Base-by-base conservation (phyloP, 352 stramenopile species). In the Phytophthora kernoviae region DNA sequence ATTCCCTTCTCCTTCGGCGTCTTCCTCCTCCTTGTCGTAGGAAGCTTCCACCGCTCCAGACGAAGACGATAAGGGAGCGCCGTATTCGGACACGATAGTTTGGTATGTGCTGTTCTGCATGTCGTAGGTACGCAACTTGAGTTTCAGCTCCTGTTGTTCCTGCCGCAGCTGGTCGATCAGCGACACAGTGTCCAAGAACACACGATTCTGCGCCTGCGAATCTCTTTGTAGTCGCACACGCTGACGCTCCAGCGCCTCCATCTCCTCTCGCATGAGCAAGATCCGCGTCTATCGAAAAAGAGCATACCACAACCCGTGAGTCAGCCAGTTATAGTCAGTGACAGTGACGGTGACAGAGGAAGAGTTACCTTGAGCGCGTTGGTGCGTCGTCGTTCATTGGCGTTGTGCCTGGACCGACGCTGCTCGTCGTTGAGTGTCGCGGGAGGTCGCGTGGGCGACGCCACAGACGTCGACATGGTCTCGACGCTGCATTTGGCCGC, bases 101-200 rank as follows among this genome's bases (percentile, higher is more conserved):
- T 86, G 76, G 60, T 73, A 81, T 48, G 68, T 80, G 65, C 71
- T 84, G 68, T 80, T 77, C 48, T 80, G 76, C 58, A 82, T 78
- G 59, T 86, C 76, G 47, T 57, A 78, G 39, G 37, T 36, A 41
- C 62, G 68, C 40, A 82, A 18, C 36, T 77, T 73, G 4, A 48
- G 54, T 21, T 42, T 56, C 39, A 86, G 58, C 39, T 74, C 54
- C 53, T 75, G 58, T 22, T 84, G 61, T 39, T 84, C 68, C 17
- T 58, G 33, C 1, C 73, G 76, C 6, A 86, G 66, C 46, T 77
- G 68, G 50, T 86, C 76, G 57, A 86, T 84, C 32, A 75, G 54
- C 14, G 49, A 20, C 47, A 84, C 74, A 26, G 74, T 69, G 36
- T 72, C 68, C 41, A 80, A 39, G 14, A 72, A 70, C 24, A 32